Conservation (phyloP, 192 early-diverging fungal genomes). For the Backusella morwellensis region DNA sequence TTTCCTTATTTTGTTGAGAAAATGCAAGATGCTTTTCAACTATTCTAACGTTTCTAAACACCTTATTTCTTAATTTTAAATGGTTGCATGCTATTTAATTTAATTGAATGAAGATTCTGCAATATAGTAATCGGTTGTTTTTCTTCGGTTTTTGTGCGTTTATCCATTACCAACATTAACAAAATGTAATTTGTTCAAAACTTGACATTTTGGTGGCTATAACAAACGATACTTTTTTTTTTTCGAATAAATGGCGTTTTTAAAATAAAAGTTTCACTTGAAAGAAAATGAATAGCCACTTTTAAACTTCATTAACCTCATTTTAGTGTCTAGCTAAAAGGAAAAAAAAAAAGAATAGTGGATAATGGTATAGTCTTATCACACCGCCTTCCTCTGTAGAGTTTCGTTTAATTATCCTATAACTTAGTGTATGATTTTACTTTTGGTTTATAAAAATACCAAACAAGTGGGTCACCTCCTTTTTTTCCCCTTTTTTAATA, state of each 20-base stretch:
- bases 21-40: neutral
- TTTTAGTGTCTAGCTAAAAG: neutral
- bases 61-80: neutral
- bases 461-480: neutral
- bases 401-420: neutral
- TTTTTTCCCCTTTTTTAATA: neutral
- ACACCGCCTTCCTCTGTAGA: neutral
- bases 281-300: neutral
- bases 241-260: no score
- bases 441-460: neutral
- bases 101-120: no score
- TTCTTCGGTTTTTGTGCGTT: no score
- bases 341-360: neutral
- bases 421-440: neutral
- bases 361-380: neutral
- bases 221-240: no score
- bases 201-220: no score
- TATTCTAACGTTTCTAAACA: neutral
- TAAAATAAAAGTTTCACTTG: no score
- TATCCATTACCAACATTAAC: no score
- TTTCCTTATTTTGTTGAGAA: neutral
- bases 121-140: no score
- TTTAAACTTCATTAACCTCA: neutral
- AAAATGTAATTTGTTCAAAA: no score
- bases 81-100: no score